Evolutionary conservation across 169 alveolate species (phyloP), one percentile per base, ranked within the genome.

Genomic region (Plasmodium blacklocki): DNA sequence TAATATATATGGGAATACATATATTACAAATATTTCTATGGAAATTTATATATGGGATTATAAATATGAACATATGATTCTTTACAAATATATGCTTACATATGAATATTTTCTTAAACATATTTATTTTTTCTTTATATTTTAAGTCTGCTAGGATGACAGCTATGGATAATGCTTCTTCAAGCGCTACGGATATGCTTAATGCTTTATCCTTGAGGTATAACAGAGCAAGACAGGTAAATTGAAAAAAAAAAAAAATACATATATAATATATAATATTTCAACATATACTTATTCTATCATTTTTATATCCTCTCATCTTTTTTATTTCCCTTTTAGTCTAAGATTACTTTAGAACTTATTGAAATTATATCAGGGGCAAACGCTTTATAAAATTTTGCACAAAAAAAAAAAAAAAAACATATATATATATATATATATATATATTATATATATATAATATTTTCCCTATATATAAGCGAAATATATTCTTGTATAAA

Each of bases 311-410:
- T 58, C 26, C 21, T 73, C 43, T 9, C 3, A 14, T 63, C 56
- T 50, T 43, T 70, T 9, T 62, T 19, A 19, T 29, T 56, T 71
- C 47, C 23, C 21, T 4, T 14, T 18, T 43, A 78, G 95, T 96
- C 98, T n/a, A 95, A 95, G 93, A 97, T 97, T 73, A 97, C 99
- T 49, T 93, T 96, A 83, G 99, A 97, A 93, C 96, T 97, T 62
- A 94, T 95, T 49, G 99, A 97, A 92, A 97, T 97, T 89, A 97
- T 97, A 87, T 97, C 99, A 11, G 99, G 99, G 39, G 99, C 99
- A 26, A 94, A 95, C 72, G 98, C 98, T 50, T 93, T 95, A 60
- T 94, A 93, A 72, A 71, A 18, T 9, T 21, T 52, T 39, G n/a
- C 39, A 68, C 14, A 18, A 47, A 15, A n/a, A 68, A 68, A 47